Base-by-base conservation (phyloP, 495 filamentous ascomycete genomes). In the Tuber borchii region DNA sequence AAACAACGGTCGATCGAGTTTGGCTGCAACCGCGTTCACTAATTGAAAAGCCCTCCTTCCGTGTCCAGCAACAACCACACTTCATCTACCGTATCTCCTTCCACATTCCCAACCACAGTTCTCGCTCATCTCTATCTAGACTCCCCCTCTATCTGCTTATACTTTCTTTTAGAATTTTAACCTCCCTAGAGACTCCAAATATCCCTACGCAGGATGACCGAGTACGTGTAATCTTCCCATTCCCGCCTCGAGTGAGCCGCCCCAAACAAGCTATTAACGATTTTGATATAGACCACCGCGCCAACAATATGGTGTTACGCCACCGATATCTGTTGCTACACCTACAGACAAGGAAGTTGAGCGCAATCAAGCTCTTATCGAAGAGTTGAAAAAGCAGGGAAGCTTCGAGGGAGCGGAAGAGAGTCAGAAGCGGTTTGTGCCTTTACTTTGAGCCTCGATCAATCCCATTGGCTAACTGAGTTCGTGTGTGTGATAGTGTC, bases 341-440 rank as follows among this genome's bases (percentile, higher is more conserved):
- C 96, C 96, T 20, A 94, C 92, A 20, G 86, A 90, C 61, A 85
- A 86, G 42, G 94, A 99, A 80, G 87, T 92, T 61, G 86, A 89
- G 75, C 87, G 91, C 22, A 94, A 93, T 82, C 89, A 92, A 74
- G 87, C 90, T 69, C 89, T 99, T 51, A 88, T 96, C 65, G 88
- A 90, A 26, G 94, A 97, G 83, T 85, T 99, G 73, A 91, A 91
- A 83, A 87, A 87, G 19, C 93, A 97, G 83, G 93, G 97, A 84
- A 97, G 95, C 74, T 99, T 97, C 79, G 95, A 98, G 83, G 88
- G 87, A 46, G 86, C 88, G 12, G 85, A 90, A 72, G 95, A 96
- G 83, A 97, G 92, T 0, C 88, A 93, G 77, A 91, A 90, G 76
- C 90, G 93, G 92, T 92, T 84, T 71, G 86, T 73, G 40, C 78